phyloP scores from a whole-genome alignment of 192 early-diverging fungal genomes.

The Obelidium mucronatum region DNA sequence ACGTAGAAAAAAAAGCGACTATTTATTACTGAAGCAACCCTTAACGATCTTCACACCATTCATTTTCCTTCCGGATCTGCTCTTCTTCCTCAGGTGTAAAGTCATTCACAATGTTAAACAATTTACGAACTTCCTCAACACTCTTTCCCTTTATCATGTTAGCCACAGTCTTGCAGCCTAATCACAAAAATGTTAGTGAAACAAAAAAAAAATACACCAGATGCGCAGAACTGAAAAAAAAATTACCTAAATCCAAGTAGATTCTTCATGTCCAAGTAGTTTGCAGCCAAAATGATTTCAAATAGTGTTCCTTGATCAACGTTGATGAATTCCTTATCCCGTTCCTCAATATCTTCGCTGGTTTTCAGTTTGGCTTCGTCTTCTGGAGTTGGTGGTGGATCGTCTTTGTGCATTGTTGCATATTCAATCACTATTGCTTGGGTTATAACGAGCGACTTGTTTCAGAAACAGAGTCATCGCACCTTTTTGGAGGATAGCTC shows the following conservation, averaged over 20 bases:
- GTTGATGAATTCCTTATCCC: slow-evolving; percentile 89
- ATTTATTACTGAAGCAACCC: too few relatives aligned
- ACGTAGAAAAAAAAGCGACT: too few relatives aligned
- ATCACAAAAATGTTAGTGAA: not conserved
- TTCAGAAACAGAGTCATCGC: not conserved
- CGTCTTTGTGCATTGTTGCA: slow-evolving; percentile 85
- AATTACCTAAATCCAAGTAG: slow-evolving; percentile 61
- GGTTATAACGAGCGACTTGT: not conserved
- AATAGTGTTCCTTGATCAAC: slow-evolving; percentile 94
- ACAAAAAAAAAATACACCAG: not conserved
- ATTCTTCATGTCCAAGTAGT: slow-evolving; percentile 70
- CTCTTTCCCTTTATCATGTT: slow-evolving; percentile 91
- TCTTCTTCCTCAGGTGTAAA: slow-evolving; percentile 97
- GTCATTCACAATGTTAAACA: slow-evolving; percentile 95
- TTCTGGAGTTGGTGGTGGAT: slow-evolving; percentile 59
- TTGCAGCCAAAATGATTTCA: slow-evolving; percentile 84
- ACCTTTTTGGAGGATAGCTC: slow-evolving; percentile 81
- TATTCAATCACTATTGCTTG: slow-evolving; percentile 77
- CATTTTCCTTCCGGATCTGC: slow-evolving; percentile 67
- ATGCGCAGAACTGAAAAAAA: slow-evolving; percentile 1
- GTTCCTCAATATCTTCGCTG: slow-evolving; percentile 83
- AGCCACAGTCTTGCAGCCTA: slow-evolving; percentile 85
- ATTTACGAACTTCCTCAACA: slow-evolving; percentile 84
- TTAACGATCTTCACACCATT: slow-evolving; percentile 57
- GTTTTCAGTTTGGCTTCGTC: slow-evolving; percentile 68